Conservation (phyloP, 1,139 yeast genomes). For the Suhomyces coccinellae region DNA sequence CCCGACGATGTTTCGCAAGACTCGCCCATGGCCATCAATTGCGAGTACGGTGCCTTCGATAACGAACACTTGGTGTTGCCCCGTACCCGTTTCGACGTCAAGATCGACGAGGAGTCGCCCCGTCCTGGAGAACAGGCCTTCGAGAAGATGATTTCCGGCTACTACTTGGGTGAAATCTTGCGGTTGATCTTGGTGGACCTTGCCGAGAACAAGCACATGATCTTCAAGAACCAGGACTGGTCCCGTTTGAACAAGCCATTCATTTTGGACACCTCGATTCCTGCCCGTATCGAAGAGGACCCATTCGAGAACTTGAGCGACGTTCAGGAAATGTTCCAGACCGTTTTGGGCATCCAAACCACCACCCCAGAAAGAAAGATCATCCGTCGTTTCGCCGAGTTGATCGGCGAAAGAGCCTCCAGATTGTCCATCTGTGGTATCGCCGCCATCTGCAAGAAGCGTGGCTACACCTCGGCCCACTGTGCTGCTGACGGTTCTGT, state of each 20-base stretch:
- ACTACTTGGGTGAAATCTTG: constrained; percentile 89
- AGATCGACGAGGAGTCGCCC: constrained; percentile 83
- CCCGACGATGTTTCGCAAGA: constrained; percentile 61
- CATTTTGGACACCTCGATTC: constrained; percentile 85
- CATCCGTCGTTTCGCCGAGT: constrained; percentile 79
- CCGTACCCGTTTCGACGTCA: constrained; percentile 82
- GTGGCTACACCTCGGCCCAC: constrained; percentile 73
- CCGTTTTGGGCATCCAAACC: constrained; percentile 59
- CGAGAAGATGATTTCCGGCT: constrained; percentile 97
- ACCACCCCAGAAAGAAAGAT: constrained; percentile 79
- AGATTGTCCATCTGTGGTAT: constrained; percentile 93
- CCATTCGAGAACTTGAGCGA: constrained; percentile 83
- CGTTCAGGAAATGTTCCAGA: constrained; percentile 64
- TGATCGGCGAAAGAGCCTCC: constrained; percentile 90
- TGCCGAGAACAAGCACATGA: constrained; percentile 54
- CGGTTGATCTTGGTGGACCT: constrained; percentile 80
- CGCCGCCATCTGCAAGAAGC: constrained; percentile 91
- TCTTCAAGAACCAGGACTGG: constrained; percentile 71
- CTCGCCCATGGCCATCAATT: constrained; percentile 91
- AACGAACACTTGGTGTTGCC: constrained; percentile 84
- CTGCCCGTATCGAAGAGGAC: constrained; percentile 85
- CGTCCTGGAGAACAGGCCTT: constrained; percentile 96
- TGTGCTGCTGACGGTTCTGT: constrained; percentile 99
- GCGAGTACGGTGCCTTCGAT: constrained; percentile 98
- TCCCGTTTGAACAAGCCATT: constrained; percentile 57